Conservation (phyloP, 768 basidiomycete genomes). For the Epithele typhae region DNA sequence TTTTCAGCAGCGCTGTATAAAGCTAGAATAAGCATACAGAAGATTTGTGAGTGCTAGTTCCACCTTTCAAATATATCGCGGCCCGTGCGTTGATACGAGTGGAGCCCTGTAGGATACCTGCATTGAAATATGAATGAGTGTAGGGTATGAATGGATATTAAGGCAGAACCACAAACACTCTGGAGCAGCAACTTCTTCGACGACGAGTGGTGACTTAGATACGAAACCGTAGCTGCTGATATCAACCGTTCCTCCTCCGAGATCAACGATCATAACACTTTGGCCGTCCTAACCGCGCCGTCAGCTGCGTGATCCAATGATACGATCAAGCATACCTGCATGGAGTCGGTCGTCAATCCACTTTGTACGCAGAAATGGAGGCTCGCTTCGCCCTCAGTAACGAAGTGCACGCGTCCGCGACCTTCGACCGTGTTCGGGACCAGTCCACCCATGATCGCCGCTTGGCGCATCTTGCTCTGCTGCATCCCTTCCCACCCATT, state of each 20-base stretch:
- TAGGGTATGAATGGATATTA: not conserved
- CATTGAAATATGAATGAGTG: not conserved
- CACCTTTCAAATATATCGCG: slow-evolving; percentile 28
- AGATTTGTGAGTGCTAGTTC: too few species aligned
- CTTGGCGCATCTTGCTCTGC: slow-evolving; percentile 51
- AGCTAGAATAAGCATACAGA: not conserved
- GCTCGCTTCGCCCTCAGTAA: slow-evolving; percentile 65
- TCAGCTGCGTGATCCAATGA: slow-evolving; percentile 1
- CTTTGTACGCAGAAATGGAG: slow-evolving; percentile 52
- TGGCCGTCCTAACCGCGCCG: slow-evolving; percentile 18
- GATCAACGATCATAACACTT: slow-evolving; percentile 45
- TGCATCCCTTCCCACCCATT: slow-evolving; percentile 65
- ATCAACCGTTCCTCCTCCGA: slow-evolving; percentile 43
- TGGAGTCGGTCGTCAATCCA: slow-evolving; percentile 36
- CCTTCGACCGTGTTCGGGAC: slow-evolving; percentile 36
- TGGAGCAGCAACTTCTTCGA: slow-evolving; percentile 35
- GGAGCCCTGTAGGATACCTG: slow-evolving; percentile 40
- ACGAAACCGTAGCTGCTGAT: slow-evolving; percentile 33
- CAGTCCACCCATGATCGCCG: slow-evolving; percentile 50
- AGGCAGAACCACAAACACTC: slow-evolving; percentile 27
- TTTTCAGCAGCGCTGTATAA: slow-evolving; percentile 5
- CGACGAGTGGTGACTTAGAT: slow-evolving; percentile 4
- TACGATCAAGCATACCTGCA: slow-evolving; percentile 28
- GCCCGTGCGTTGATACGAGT: slow-evolving; percentile 36
- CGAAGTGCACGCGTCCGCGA: slow-evolving; percentile 43